Evolutionary conservation across 176 grass and related monocot species (phyloP), one percentile per base, ranked within the genome.

Genomic region (Metroxylon sagu): DNA sequence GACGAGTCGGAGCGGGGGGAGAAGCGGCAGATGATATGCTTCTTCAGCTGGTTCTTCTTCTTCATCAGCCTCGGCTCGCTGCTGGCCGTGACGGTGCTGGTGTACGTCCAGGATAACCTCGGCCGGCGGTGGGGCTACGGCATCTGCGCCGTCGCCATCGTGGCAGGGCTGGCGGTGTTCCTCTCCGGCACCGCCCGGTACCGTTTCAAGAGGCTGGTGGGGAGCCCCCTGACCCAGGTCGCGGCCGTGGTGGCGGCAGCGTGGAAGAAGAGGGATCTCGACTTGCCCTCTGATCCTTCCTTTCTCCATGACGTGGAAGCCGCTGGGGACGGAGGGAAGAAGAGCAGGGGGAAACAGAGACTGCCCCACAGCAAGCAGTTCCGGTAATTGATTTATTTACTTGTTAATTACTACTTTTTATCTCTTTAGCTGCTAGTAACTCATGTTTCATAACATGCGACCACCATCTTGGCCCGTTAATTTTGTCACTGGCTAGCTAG

Each of bases 191-290:
- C 77, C 0, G 6, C 14, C 2, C 68, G 54, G 48, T 85, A 80
- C 77, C 72, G 77, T 1, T 80, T 85, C 77, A 85, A 85, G 77
- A 80, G 76, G 73, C 68, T 85, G 73, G 64, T 50, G 8, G 77
- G 83, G 3, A 70, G 64, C 64, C 83, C 83, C 4, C 57, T 85
- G 19, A 65, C 73, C 0, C 83, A 80, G 83, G 69, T 85, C 59
- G 77, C 83, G 4, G 58, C 25, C 6, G 77, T 85, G 2, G 52
- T 70, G 0, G 58, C 18, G 1, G 68, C 68, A 0, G 77, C 83
- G 0, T 85, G 83, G 83, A 65, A 58, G 25, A 80, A 85, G 49
- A 53, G 77, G 12, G 30, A 6, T 16, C 52, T 80, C 57, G 62
- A 67, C 51, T 25, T 85, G 51, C 77, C 83, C 43, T 18, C 69